A percentile compares a stretch with the other conserved stretches of the same genome.
Evolutionary conservation across 768 basidiomycete genomes (phyloP).

Genomic region (Hericium alpestre): DNA sequence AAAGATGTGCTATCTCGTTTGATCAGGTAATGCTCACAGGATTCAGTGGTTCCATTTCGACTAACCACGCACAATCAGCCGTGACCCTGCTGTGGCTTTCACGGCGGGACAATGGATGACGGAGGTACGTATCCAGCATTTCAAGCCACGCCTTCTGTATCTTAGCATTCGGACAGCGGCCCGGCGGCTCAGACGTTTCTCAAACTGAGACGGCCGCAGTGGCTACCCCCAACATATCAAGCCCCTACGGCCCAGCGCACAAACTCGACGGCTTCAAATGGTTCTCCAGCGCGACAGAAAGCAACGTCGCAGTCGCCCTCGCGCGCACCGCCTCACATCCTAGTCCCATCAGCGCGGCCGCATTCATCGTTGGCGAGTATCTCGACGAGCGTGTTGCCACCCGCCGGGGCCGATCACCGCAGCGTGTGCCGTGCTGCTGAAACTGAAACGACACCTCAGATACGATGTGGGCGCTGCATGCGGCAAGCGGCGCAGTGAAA

Average conservation of each 20-base stretch:
- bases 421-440: no score
- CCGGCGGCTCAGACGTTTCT: conserved; percentile 69
- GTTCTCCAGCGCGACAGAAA: conserved; percentile 79
- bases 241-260: conserved; percentile 40
- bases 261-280: conserved; percentile 65
- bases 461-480: no score
- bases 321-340: conserved; percentile 40
- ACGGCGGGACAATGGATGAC: conserved; percentile 84
- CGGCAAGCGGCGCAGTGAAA: no score
- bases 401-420: no score
- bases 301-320: conserved; percentile 59
- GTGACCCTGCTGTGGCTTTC: conserved; percentile 49
- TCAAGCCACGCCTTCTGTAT: neutral
- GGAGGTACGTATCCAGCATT: conserved; percentile 31
- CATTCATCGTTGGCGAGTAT: no score
- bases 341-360: no score
- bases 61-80: conserved; percentile 28
- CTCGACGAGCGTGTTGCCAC: no score
- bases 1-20: conserved; percentile 46
- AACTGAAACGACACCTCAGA: no score
- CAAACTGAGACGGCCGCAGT: conserved; percentile 58
- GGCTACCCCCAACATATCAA: conserved; percentile 21
- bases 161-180: conserved; percentile 30
- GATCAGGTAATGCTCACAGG: conserved; percentile 34
- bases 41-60: neutral